Conservation (phyloP, 495 filamentous ascomycete species). For the Chaetomium tenue region DNA sequence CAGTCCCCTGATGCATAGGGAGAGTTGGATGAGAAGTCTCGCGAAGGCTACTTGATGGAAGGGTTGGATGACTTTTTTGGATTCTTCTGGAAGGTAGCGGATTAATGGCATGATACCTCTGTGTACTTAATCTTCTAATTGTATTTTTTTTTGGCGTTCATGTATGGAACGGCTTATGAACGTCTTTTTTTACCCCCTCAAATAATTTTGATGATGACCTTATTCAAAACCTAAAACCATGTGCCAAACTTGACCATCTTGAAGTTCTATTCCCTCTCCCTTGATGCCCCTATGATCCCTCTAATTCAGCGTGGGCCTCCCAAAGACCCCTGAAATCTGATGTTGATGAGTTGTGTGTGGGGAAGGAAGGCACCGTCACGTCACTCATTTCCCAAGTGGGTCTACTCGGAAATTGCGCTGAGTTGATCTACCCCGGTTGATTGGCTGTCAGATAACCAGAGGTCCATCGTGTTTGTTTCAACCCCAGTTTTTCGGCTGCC, state of each 20-base stretch:
- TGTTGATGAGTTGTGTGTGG: too few species aligned
- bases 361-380: neutral
- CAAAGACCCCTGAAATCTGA: too few species aligned
- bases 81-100: slow-evolving; percentile 7
- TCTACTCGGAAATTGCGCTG: slow-evolving; percentile 19
- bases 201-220: neutral
- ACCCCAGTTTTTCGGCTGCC: slow-evolving; percentile 19
- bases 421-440: neutral
- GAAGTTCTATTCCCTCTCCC: too few species aligned
- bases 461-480: slow-evolving; percentile 16
- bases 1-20: slow-evolving; percentile 25
- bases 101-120: slow-evolving; percentile 38
- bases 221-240: too few species aligned
- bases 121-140: slow-evolving; percentile 51
- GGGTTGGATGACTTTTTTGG: slow-evolving; percentile 21
- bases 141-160: slow-evolving; percentile 35
- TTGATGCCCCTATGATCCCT: too few species aligned
- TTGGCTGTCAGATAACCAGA: neutral
- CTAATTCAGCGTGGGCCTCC: too few species aligned
- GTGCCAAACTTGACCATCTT: too few species aligned
- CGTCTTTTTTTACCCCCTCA: slow-evolving; percentile 22
- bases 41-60: slow-evolving; percentile 18
- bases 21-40: slow-evolving; percentile 24
- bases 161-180: slow-evolving; percentile 27
- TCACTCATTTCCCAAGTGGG: slow-evolving; percentile 14